Base-by-base conservation (phyloP, 495 filamentous ascomycete genomes). In the Podospora fimiseda region DNA sequence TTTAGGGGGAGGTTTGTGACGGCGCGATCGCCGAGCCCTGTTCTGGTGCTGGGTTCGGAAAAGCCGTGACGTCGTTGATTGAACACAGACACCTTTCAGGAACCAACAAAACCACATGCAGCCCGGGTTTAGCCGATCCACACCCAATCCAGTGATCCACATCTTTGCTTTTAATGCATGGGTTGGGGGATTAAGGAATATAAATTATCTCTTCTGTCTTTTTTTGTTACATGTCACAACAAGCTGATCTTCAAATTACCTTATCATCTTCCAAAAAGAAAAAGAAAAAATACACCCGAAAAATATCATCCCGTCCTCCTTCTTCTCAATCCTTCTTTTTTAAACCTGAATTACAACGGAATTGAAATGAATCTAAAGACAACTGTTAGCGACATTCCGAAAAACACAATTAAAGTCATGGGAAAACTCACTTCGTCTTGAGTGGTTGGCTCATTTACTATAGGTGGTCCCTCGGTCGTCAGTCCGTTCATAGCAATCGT, bases 401-500 rank as follows among this genome's bases (percentile, higher is more conserved):
- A 8, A 6, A n/a, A 41, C 11, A 41, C 16, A 6, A 41, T 41
- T n/a, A n/a, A 14, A 41, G 21, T 47, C 9, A 15, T 7, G 21
- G 14, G 23, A 15, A 46, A 4, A 66, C 70, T 84, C 13, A 78
- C 79, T 46, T 73, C 60, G 0, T 76, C 80, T 14, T 71, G n/a
- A n/a, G n/a, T 57, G n/a, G 58, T 52, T 43, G 79, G 81, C n/a
- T 53, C 56, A 2, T 61, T 69, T 0, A 62, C 63, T 46, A 87
- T 81, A 1, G 58, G 60, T 3, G 74, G 72, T 0, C 84, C 84
- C 2, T 55, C 61, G 0, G 60, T 55, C 7, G 64, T 65, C 27
- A 71, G 74, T 0, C 80, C 72, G 27, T 71, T 61, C 42, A 85
- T 52, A 0, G 63, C 70, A 23, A 86, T 63, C 13, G 60, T 73